These are phyloP conservation scores for Aspergillus coremiiformis DNA, from an alignment of 495 filamentous ascomycete genomes.

Conservation along the genomic window DNA sequence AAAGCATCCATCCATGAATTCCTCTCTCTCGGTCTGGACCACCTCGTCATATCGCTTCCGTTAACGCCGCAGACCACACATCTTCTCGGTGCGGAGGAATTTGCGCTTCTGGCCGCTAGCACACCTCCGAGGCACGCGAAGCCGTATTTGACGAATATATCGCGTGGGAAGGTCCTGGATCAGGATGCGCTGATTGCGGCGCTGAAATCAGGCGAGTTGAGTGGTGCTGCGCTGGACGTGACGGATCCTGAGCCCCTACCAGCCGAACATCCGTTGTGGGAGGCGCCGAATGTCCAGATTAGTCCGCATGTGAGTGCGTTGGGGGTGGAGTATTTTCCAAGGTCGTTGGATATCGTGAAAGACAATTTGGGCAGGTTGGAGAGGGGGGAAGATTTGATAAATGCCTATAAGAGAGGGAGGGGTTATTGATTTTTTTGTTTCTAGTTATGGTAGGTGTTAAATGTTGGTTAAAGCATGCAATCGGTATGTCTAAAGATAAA, in stretches of 20 bases:
- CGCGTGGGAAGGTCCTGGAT: conserved; percentile 63
- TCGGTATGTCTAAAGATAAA: no score
- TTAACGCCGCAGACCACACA: conserved; percentile 59
- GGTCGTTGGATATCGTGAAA: conserved; percentile 53
- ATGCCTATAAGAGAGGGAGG: conserved; percentile 54
- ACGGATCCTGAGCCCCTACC: conserved; percentile 80
- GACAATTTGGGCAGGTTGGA: conserved; percentile 53
- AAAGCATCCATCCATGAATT: conserved; percentile 57
- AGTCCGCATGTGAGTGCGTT: conserved; percentile 73
- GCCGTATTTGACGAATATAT: conserved; percentile 64
- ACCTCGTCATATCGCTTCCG: conserved; percentile 68
- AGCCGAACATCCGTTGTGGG: conserved; percentile 61
- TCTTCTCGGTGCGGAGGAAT: conserved; percentile 57
- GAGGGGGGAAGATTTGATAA: conserved; percentile 57
- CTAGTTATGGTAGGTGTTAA: neutral
- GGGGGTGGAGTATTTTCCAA: conserved; percentile 49
- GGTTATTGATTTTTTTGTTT: conserved; percentile 21
- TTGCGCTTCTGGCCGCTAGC: conserved; percentile 53
- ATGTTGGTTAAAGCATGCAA: neutral
- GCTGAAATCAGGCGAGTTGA: conserved; percentile 34
- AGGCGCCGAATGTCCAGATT: conserved; percentile 63
- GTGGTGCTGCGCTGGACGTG: conserved; percentile 77
- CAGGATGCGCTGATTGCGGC: conserved; percentile 60
- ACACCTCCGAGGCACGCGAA: conserved; percentile 10
- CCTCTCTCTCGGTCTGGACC: conserved; percentile 60